Conservation (phyloP, 2,329 filamentous ascomycete genomes). For the Hypoxylon rubiginosum region DNA sequence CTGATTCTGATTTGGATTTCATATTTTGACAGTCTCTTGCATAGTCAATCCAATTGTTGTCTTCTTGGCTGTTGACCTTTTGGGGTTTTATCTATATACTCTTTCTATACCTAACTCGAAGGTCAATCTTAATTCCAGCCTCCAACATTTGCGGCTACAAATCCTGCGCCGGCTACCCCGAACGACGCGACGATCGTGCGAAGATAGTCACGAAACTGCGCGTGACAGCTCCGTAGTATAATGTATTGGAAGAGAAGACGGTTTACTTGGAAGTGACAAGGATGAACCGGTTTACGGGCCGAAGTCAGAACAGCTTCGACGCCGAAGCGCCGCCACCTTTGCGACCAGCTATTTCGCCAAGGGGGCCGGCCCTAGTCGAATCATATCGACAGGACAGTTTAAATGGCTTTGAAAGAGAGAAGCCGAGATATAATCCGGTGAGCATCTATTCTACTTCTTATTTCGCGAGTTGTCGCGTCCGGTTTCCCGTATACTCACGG, state of each 20-base stretch:
- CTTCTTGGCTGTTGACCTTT: constrained; percentile 16
- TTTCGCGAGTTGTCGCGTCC: neutral
- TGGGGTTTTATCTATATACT: constrained; percentile 8
- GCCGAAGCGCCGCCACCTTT: constrained; percentile 39
- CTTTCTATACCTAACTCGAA: neutral
- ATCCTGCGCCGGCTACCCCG: constrained; percentile 25
- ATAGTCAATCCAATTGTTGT: constrained; percentile 6
- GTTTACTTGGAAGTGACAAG: constrained; percentile 44
- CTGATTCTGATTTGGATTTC: constrained; percentile 24
- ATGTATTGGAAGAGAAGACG: constrained; percentile 43
- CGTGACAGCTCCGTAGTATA: constrained; percentile 35
- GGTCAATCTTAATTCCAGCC: constrained; percentile 6
- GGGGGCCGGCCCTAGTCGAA: constrained; percentile 66
- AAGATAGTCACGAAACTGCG: constrained; percentile 3
- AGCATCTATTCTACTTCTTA: constrained; percentile 44
- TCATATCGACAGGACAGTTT: constrained; percentile 70
- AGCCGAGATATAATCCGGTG: constrained; percentile 70
- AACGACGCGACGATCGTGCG: constrained; percentile 3
- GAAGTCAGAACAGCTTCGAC: constrained; percentile 46
- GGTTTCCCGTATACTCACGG: constrained; percentile 26
- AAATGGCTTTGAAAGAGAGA: constrained; percentile 67
- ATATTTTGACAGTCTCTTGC: constrained; percentile 9
- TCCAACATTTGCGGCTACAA: constrained; percentile 4
- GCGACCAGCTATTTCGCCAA: constrained; percentile 54
- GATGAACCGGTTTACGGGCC: constrained; percentile 48